phyloP scores from a whole-genome alignment of 2,329 filamentous ascomycete species.

The Ophiostoma australiae region DNA sequence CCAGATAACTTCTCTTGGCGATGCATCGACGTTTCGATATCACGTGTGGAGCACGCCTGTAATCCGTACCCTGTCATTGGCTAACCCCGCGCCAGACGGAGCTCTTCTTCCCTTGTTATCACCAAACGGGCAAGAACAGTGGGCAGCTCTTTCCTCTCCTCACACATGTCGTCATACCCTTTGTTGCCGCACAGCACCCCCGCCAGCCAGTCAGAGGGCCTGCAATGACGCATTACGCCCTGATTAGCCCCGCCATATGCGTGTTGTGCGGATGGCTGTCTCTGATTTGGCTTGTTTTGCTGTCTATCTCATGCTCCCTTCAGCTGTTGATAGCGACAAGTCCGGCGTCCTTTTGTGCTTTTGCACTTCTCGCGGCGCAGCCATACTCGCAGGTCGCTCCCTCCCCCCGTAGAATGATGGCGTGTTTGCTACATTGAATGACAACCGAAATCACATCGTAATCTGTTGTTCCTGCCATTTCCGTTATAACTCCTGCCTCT shows the following conservation, averaged over 20 bases:
- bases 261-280: slow-evolving; percentile 20
- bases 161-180: slow-evolving; percentile 23
- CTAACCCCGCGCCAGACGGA: slow-evolving; percentile 1
- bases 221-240: slow-evolving; percentile 20
- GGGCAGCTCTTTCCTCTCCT: background rate
- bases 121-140: background rate
- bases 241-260: slow-evolving; percentile 16
- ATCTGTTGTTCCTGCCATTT: background rate
- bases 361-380: background rate
- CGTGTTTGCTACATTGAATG: background rate
- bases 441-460: background rate
- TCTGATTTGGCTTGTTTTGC: background rate
- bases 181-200: background rate
- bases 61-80: slow-evolving; percentile 18
- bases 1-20: background rate
- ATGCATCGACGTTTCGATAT: background rate
- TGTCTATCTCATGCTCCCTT: background rate
- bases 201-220: slow-evolving; percentile 20
- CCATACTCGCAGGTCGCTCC: background rate
- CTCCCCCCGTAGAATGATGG: background rate
- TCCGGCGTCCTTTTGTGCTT: background rate
- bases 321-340: background rate
- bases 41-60: slow-evolving; percentile 16
- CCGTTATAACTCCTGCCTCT: background rate
- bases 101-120: slow-evolving; percentile 14